Base-by-base conservation (phyloP, 31 red algal species). In the Porphyra umbilicalis region DNA sequence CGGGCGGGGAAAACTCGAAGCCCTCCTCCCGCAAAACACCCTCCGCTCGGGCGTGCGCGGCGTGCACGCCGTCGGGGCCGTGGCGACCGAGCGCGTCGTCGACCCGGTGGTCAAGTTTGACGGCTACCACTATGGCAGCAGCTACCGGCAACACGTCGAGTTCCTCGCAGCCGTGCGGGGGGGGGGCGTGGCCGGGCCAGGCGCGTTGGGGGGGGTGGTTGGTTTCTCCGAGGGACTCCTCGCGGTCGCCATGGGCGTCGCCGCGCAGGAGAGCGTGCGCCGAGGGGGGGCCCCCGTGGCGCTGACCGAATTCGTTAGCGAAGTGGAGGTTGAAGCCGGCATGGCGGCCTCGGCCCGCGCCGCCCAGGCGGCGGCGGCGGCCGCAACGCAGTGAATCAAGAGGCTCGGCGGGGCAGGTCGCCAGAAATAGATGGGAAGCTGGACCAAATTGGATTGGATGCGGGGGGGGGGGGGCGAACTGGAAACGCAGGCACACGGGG, bases 111-210 rank as follows among this genome's bases (percentile, higher is more conserved):
- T 95, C 67, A 87, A 87, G 34, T 90, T 90, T 71, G 74, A 82
- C 30, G 92, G 92, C 32, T 86, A 90, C 83, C 92, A 95, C 87
- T 83, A 90, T 79, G 92, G 92, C 14, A 88, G 85, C 76, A 88
- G 85, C 32, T 90, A 81, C 68, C 75, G 89, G 32, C 87, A 95
- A 57, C 92, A 95, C 75, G 32, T 90, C 37, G 84, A 87, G 57
- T 67, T 80, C n/a, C 32, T 88, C 9, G 46, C 81, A 34, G 77
- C 82, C 18, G 36, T 75, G 35, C 82, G 76, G 16, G 32, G 33
- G 9, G 87, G 81, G 10, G 76, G 82, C 25, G 31, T 77, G 34
- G 25, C 82, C 33, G 79, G 46, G 4, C 44, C 80, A 30, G 18
- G 84, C 9, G 86, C 86, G 57, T 29, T 71, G 57, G 57, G 57